Base-by-base conservation (phyloP, 2,329 filamentous ascomycete genomes). In the Colletotrichum spaethianum region DNA sequence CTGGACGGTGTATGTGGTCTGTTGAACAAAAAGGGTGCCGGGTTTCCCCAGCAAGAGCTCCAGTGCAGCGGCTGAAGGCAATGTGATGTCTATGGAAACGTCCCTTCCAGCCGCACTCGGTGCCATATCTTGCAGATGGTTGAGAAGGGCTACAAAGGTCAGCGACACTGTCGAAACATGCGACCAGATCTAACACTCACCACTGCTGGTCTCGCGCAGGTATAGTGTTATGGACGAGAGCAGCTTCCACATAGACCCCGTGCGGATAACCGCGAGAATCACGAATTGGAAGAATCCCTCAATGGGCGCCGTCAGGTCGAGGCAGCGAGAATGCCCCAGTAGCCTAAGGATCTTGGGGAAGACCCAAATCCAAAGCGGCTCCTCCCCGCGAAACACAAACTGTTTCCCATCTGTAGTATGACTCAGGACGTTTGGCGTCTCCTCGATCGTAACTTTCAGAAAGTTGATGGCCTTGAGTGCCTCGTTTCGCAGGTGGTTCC, bases 401-500 rank as follows among this genome's bases (percentile, higher is more conserved):
- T 80, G 79, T 53, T 82, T 82, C 3, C 77, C 77, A 26, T 82
- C 78, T 14, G 83, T 81, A 36, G 79, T 81, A 70, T 84, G 86
- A 26, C 87, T 82, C 36, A 96, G 84, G n/a, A 95, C 88, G 46
- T 86, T 84, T 2, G 93, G 94, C 9, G 92, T 93, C 77, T 95
- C 93, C 74, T 90, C 88, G 74, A 98, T 88, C 3, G 93, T 93
- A 63, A 93, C 88, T 69, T 89, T 88, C 55, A 98, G 87, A 63
- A 97, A 95, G 75, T 93, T 90, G 59, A 98, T 87, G 63, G 94
- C 95, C 78, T 94, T 92, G 44, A 89, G 82, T 1, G 90, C 90
- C 76, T 94, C 91, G 56, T 86, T 82, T 36, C 88, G 83, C 52
- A 91, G 82, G 68, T 89, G 83, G 42, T 86, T 85, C 63, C 81